phyloP scores from a whole-genome alignment of 805 yeast species.

The Candida odintsovae region DNA sequence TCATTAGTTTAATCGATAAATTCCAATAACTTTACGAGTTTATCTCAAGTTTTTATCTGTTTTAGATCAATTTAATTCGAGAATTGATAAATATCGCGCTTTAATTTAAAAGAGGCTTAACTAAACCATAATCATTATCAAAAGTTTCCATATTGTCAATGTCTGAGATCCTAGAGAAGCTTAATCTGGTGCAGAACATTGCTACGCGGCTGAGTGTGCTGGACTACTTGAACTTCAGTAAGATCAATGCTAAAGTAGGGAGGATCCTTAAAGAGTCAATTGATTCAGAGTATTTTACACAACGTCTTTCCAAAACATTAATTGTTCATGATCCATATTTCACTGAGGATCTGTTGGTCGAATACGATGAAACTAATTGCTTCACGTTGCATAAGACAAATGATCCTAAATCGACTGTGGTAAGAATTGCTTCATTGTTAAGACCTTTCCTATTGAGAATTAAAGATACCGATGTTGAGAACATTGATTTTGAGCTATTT shows the following conservation, averaged over 20 bases:
- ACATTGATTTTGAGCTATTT: slow-evolving; percentile 13
- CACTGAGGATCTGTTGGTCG: slow-evolving; percentile 14
- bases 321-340: slow-evolving; percentile 13
- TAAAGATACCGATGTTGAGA: not conserved
- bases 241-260: slow-evolving; percentile 3
- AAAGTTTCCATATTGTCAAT: no score
- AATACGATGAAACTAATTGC: slow-evolving; percentile 9
- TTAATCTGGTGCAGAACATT: slow-evolving; percentile 3
- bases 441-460: slow-evolving; percentile 9
- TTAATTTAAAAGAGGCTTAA: no score
- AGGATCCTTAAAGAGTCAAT: slow-evolving; percentile 3
- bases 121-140: slow-evolving; percentile 18
- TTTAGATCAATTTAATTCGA: no score
- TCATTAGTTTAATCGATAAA: no score
- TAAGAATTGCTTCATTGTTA: slow-evolving; percentile 5
- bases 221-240: slow-evolving; percentile 17
- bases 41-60: no score
- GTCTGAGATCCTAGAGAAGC: not conserved
- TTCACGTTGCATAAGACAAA: slow-evolving; percentile 15
- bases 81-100: no score
- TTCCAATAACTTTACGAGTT: no score
- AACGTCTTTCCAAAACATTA: slow-evolving; percentile 8
- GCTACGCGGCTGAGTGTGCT: slow-evolving; percentile 11
- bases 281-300: slow-evolving; percentile 13
- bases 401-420: slow-evolving; percentile 17